Conservation (phyloP, 306 rosid species). For the Astragalus membranaceus region DNA sequence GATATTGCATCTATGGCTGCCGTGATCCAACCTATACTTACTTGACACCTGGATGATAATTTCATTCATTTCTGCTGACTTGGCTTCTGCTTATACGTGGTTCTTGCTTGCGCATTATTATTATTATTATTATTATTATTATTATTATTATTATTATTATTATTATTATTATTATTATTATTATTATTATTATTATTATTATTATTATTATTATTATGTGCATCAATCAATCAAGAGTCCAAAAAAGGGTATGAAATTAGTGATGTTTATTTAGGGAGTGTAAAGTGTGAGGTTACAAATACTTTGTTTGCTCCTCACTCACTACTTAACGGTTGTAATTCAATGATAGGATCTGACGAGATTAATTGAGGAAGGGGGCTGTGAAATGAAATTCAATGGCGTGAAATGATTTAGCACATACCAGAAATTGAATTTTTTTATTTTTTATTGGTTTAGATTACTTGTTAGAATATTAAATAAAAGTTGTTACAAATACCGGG, state of each 20-base stretch:
- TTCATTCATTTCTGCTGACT: conserved; percentile 23
- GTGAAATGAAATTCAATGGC: background rate
- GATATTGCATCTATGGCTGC: conserved; percentile 75
- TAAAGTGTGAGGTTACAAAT: conserved; percentile 38
- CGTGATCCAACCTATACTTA: conserved; percentile 32
- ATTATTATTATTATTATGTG: too few species aligned
- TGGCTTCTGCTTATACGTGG: conserved; percentile 36
- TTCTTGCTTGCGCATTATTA: too few species aligned
- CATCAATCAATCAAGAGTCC: background rate
- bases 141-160: too few species aligned
- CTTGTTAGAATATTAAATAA: too few species aligned
- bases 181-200: too few species aligned
- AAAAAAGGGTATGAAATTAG: conserved; percentile 6
- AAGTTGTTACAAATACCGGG: too few species aligned
- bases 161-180: too few species aligned
- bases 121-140: too few species aligned
- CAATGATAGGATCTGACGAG: conserved; percentile 21
- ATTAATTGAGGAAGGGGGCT: background rate
- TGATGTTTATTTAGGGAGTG: conserved; percentile 24
- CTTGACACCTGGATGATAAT: conserved; percentile 71
- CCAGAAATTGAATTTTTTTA: background rate
- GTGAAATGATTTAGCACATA: background rate
- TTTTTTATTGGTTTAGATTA: too few species aligned
- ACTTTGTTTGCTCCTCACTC: conserved; percentile 9
- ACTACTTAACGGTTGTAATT: conserved; percentile 37